A percentile compares a stretch with the other conserved stretches of the same genome.
Conservation (phyloP, 164 flowering plant species). For the Dillenia suffruticosa region DNA sequence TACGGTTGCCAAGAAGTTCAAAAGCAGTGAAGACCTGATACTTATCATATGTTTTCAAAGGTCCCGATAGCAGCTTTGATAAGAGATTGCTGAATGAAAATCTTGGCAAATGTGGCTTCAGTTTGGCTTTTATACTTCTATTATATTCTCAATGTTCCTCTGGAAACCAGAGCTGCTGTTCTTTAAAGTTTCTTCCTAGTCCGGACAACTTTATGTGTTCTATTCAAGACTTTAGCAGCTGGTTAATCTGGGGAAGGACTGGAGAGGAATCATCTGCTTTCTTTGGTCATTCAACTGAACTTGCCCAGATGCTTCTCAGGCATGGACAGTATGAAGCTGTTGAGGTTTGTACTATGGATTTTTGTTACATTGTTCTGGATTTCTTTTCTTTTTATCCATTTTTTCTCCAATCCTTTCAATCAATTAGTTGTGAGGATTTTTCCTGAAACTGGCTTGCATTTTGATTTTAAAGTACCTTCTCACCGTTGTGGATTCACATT, state of each 20-base stretch:
- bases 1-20: neutral
- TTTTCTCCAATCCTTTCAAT: constrained; percentile 3
- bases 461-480: constrained; percentile 45
- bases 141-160: constrained; percentile 30
- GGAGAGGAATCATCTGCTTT: constrained; percentile 48
- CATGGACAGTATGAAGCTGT: constrained; percentile 83
- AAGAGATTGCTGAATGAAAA: constrained; percentile 57
- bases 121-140: constrained; percentile 61
- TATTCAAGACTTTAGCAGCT: constrained; percentile 52
- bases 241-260: constrained; percentile 66
- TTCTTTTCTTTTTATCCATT: neutral
- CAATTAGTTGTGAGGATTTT: neutral
- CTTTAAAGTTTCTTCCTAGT: constrained; percentile 39
- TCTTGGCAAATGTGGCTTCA: constrained; percentile 67
- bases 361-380: constrained; percentile 1
- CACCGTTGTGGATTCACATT: constrained; percentile 50
- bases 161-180: constrained; percentile 25
- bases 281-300: constrained; percentile 51
- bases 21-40: too few species aligned
- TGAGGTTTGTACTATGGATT: constrained; percentile 44
- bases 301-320: constrained; percentile 58
- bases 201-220: constrained; percentile 34
- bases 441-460: constrained; percentile 5
- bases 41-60: neutral
- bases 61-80: constrained; percentile 48